Evolutionary conservation across 2,329 filamentous ascomycete genomes (phyloP).

Genomic region (Laburnicola sp.): DNA sequence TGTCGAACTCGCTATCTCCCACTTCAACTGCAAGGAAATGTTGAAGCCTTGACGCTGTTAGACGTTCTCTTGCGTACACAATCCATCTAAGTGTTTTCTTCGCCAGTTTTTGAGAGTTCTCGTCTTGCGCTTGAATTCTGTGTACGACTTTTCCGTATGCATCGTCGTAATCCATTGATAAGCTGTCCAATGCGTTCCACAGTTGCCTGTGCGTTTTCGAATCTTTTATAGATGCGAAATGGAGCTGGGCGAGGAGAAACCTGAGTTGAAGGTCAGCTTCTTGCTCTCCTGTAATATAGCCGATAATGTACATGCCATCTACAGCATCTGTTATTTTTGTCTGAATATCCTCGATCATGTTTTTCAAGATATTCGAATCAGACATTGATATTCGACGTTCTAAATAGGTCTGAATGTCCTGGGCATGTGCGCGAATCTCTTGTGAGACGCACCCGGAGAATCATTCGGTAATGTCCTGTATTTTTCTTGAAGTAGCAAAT

Average conservation of each 20-base stretch:
- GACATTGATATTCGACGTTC: neutral
- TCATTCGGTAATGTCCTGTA: neutral
- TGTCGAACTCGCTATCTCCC: too few species aligned
- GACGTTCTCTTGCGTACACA: too few species aligned
- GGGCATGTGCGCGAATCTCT: neutral
- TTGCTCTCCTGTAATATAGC: neutral
- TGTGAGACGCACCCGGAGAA: neutral
- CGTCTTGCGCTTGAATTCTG: slow-evolving; percentile 2
- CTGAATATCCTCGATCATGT: neutral
- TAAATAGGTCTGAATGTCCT: neutral
- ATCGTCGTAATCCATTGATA: neutral
- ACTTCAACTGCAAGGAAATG: too few species aligned
- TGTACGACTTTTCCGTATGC: slow-evolving; percentile 7
- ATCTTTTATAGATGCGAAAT: slow-evolving; percentile 3
- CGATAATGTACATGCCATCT: neutral
- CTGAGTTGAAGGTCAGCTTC: neutral
- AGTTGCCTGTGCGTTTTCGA: neutral
- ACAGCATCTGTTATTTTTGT: neutral
- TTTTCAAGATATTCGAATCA: neutral
- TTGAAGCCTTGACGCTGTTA: too few species aligned
- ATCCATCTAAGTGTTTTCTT: neutral
- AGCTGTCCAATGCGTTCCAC: neutral
- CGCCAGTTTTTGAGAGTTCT: slow-evolving; percentile 1
- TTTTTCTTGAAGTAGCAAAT: neutral
- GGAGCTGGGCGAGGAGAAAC: slow-evolving; percentile 11